These are phyloP conservation scores for Sporodiniella umbellata DNA, from an alignment of 371 early-diverging fungal species.

Conservation along the genomic window DNA sequence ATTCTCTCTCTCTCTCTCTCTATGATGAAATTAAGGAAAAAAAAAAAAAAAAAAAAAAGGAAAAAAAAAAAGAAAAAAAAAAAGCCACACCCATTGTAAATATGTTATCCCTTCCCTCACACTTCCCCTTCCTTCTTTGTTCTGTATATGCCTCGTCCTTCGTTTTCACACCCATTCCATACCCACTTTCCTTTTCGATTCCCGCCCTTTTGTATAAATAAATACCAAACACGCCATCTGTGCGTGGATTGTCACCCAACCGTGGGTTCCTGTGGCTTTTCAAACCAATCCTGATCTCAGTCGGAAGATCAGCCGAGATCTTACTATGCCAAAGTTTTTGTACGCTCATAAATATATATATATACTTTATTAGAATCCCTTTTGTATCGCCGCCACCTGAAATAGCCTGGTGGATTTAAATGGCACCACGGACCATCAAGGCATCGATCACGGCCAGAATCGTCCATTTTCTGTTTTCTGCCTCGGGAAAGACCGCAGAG, in stretches of 20 bases:
- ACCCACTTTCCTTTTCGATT: not conserved
- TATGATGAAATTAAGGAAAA: not conserved
- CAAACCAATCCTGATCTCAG: too few relatives aligned
- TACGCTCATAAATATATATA: not conserved
- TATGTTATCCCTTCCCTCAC: not conserved
- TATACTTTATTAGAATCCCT: not conserved
- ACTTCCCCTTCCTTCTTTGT: not conserved
- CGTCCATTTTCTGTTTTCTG: conserved; percentile 97
- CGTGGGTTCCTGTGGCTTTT: too few relatives aligned
- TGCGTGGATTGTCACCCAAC: too few relatives aligned
- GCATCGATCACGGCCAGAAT: conserved; percentile 83
- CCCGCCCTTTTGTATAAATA: not conserved
- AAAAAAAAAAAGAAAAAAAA: too few relatives aligned
- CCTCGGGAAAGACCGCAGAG: conserved; percentile 94
- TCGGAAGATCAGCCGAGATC: too few relatives aligned
- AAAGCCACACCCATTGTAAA: not conserved
- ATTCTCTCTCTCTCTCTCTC: not conserved
- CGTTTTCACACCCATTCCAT: not conserved
- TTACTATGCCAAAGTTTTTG: not conserved
- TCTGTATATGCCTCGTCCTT: not conserved
- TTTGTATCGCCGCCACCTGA: too few relatives aligned
- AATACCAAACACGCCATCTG: not conserved
- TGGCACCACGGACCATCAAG: conserved; percentile 55
- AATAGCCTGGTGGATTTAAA: conserved; percentile 3
- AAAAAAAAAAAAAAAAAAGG: too few relatives aligned